Percentiles rank a stretch among this genome's conserved stretches.
phyloP scores from a whole-genome alignment of 2,329 filamentous ascomycete species.

The Pseudogymnoascus sp. region DNA sequence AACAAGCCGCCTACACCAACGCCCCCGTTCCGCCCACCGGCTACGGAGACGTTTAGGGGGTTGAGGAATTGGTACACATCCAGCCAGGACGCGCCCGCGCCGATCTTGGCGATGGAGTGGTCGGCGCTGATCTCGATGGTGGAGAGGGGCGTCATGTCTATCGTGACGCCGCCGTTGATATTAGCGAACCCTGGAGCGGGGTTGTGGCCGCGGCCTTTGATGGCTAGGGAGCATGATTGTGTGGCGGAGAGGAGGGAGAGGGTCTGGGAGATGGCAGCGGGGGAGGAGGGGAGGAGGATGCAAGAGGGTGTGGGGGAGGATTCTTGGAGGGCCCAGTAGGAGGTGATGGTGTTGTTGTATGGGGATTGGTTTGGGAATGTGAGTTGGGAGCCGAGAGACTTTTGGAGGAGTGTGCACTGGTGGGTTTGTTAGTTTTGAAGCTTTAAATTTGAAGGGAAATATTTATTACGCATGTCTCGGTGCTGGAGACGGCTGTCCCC shows the following conservation, averaged over 20 bases:
- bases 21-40: not conserved
- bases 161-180: slow-evolving; percentile 9
- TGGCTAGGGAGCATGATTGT: slow-evolving; percentile 2
- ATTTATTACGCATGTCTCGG: not conserved
- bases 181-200: not conserved
- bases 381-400: not conserved
- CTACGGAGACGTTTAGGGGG: not conserved
- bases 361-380: slow-evolving; percentile 13
- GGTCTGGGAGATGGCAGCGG: not conserved
- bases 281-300: not conserved
- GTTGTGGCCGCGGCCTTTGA: slow-evolving; percentile 4
- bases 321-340: slow-evolving; percentile 7
- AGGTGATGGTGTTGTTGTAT: not conserved
- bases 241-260: not conserved
- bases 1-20: slow-evolving; percentile 6
- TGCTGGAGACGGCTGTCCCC: not conserved
- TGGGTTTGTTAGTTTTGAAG: not conserved
- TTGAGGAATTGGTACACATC: slow-evolving; percentile 9
- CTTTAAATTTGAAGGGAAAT: not conserved
- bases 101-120: not conserved
- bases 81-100: slow-evolving; percentile 6
- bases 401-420: not conserved
- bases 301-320: not conserved
- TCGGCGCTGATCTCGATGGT: not conserved
- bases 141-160: slow-evolving; percentile 7